Evolutionary conservation across 495 filamentous ascomycete genomes (phyloP), one percentile per base, ranked within the genome.

Genomic region (Venustampulla echinocandica): DNA sequence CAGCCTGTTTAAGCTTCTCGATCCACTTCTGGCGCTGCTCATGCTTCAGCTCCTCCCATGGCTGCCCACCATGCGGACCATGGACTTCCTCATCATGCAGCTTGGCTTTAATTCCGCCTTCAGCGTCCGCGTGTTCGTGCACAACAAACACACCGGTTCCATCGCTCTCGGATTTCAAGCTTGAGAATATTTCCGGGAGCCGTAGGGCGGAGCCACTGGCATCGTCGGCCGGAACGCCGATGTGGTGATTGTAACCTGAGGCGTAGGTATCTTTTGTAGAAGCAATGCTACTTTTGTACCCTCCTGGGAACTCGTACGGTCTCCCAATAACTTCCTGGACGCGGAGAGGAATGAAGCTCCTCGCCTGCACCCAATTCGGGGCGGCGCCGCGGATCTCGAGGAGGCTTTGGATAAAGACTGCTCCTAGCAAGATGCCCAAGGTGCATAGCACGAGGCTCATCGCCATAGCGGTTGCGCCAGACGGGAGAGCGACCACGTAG

Each of bases 11-110:
- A 32, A 95, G 66, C 54, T 70, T 73, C 52, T 70, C 61, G 68
- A 81, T 85, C 88, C 88, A 95, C 11, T 60, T 54, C 38, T 68
- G 60, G 53, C 73, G 73, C 61, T 90, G 76, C 32, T 69, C 54
- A 5, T 62, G 57, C 2, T 65, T 61, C 36, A 94, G 57, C 43
- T 85, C 77, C 32, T 84, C 75, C 84, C 85, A 94, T 40, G 57
- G 66, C 60, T 67, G 76, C 3, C 70, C 71, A 0, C 58, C 61
- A 34, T 67, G 57, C 28, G 43, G 34, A 22, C 61, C 66, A 45
- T 72, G 63, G 25, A 53, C 41, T 23, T 63, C 63, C 45, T 67
- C 70, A 37, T 76, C 63, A 36, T 74, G 72, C 25, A 75, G 49
- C 24, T 69, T 65, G 7, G 58, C 59, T 46, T 47, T 47, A 15